phyloP scores from a whole-genome alignment of 768 basidiomycete genomes.

The Agrocybe praecox region DNA sequence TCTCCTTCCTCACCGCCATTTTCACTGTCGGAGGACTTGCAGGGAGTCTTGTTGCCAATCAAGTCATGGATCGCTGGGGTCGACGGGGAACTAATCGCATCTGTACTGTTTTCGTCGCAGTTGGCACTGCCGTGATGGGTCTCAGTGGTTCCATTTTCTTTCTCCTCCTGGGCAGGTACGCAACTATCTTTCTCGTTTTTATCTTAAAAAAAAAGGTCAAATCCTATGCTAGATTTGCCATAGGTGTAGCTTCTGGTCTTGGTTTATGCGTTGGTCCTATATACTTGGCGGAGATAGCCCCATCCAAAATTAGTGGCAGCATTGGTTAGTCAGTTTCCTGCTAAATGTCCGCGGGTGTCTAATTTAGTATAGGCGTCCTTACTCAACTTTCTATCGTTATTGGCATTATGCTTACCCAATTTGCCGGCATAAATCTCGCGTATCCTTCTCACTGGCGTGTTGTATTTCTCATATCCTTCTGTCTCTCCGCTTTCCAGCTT shows the following conservation, averaged over 20 bases:
- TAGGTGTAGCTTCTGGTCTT: conserved; percentile 73
- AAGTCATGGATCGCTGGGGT: conserved; percentile 71
- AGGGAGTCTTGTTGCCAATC: conserved; percentile 71
- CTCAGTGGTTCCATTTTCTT: conserved; percentile 56
- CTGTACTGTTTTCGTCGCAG: conserved; percentile 55
- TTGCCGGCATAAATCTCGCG: conserved; percentile 70
- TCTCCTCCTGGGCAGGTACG: conserved; percentile 67
- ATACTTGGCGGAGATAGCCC: conserved; percentile 85
- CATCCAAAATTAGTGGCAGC: conserved; percentile 70
- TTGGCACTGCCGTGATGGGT: conserved; percentile 69
- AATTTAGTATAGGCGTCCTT: conserved; percentile 58
- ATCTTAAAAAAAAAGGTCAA: no score
- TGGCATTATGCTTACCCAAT: conserved; percentile 87
- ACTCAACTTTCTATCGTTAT: conserved; percentile 84
- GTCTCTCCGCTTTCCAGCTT: conserved; percentile 58
- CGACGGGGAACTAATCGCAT: conserved; percentile 66
- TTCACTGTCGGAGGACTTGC: conserved; percentile 89
- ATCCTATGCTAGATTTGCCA: conserved; percentile 48
- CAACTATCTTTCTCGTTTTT: background rate
- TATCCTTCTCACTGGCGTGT: conserved; percentile 72
- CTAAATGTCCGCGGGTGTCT: background rate
- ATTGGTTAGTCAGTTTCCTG: conserved; percentile 50
- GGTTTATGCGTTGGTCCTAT: conserved; percentile 83
- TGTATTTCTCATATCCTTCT: conserved; percentile 65
- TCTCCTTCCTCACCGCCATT: conserved; percentile 81